Percentiles rank a stretch among this genome's conserved stretches.
These are phyloP conservation scores for Diaporthe australafricana DNA, from an alignment of 2,329 filamentous ascomycete genomes.

Conservation along the genomic window DNA sequence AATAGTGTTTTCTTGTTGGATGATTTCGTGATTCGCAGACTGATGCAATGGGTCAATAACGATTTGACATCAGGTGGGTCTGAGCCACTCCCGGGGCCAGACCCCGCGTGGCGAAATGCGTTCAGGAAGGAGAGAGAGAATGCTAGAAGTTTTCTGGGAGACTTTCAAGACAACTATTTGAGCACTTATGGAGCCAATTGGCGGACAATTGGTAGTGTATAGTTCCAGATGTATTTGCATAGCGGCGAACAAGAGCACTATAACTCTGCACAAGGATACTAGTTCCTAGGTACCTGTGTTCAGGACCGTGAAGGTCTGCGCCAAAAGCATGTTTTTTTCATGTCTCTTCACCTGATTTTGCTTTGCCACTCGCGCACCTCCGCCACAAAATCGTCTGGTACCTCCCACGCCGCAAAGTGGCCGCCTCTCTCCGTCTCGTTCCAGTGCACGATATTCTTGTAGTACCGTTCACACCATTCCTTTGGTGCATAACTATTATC, in stretches of 20 bases:
- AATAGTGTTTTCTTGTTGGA: background rate
- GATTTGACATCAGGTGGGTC: background rate
- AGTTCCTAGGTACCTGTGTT: too few relatives aligned
- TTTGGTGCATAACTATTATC: constrained; percentile 2
- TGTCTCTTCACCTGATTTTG: background rate
- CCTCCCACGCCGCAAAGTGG: constrained; percentile 8
- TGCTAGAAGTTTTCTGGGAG: background rate
- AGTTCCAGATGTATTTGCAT: background rate
- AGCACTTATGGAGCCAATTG: background rate
- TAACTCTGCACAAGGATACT: too few relatives aligned
- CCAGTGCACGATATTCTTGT: constrained; percentile 1
- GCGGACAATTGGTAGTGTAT: background rate
- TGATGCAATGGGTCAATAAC: background rate
- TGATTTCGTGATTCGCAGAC: background rate
- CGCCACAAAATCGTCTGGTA: background rate
- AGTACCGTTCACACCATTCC: constrained; percentile 6
- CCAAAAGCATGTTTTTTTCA: background rate
- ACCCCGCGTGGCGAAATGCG: background rate
- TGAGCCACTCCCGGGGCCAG: background rate
- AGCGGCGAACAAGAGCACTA: too few relatives aligned
- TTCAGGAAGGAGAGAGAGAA: background rate
- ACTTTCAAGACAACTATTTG: background rate
- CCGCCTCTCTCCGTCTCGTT: constrained; percentile 5
- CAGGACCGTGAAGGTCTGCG: too few relatives aligned
- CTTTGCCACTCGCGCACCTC: background rate